Conservation (phyloP, 495 filamentous ascomycete genomes). For the Penicillium maclennaniae region DNA sequence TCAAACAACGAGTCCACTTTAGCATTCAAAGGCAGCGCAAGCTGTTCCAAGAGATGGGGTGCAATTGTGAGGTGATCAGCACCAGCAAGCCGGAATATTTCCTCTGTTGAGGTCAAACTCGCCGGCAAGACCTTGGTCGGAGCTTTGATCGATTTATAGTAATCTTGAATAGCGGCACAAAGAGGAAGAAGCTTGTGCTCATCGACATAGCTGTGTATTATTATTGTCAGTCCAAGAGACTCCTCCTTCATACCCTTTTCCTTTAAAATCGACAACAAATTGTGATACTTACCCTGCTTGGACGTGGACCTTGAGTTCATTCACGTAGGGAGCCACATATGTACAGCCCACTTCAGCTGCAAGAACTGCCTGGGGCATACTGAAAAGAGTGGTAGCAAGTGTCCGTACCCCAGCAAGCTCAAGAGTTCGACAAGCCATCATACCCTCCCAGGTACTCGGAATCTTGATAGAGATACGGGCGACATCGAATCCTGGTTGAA, state of each 20-base stretch:
- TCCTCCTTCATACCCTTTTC: too few species aligned
- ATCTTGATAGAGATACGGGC: slow-evolving; percentile 59
- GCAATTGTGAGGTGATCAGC: slow-evolving; percentile 56
- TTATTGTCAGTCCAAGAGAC: not conserved
- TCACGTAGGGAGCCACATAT: slow-evolving; percentile 62
- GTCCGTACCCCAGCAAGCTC: slow-evolving; percentile 50
- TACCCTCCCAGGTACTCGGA: slow-evolving; percentile 60
- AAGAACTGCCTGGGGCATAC: slow-evolving; percentile 52
- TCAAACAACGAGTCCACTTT: slow-evolving; percentile 38
- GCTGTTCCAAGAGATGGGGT: slow-evolving; percentile 45
- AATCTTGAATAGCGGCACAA: slow-evolving; percentile 49
- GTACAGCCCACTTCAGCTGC: slow-evolving; percentile 54
- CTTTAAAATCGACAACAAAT: too few species aligned
- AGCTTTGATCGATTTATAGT: slow-evolving; percentile 41
- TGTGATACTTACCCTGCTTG: slow-evolving; percentile 40
- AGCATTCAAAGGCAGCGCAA: slow-evolving; percentile 35
- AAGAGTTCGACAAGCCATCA: slow-evolving; percentile 57
- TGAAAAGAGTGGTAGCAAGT: slow-evolving; percentile 60
- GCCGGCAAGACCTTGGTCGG: slow-evolving; percentile 54
- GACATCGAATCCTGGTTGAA: slow-evolving; percentile 47
- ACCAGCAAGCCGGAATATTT: slow-evolving; percentile 56
- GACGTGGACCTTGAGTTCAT: slow-evolving; percentile 61
- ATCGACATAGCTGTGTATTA: slow-evolving; percentile 22
- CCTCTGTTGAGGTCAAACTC: slow-evolving; percentile 51
- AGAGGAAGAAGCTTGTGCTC: slow-evolving; percentile 44